Evolutionary conservation across 2,329 filamentous ascomycete species (phyloP), one percentile per base, ranked within the genome.

Genomic region (Hypoxylon sp.): DNA sequence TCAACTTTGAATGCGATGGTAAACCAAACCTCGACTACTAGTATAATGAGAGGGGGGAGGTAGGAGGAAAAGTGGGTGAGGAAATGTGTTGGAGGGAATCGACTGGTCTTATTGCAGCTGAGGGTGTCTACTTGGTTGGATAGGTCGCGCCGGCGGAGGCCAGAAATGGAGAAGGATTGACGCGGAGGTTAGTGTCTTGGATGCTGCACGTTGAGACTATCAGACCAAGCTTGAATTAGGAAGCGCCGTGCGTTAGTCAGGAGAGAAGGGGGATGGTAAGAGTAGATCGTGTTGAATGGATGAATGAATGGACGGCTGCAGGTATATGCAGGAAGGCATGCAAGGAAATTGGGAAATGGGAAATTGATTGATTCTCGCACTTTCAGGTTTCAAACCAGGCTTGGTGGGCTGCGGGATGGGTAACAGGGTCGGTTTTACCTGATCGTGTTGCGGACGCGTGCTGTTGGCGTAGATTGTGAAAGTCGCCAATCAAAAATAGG

Each of bases 101-200:
- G 61, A 31, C 64, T 71, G 74, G 75, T 79, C 77, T 79, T 79
- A 78, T 79, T 77, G 76, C 76, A 69, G 63, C 63, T 58, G 47
- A 65, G 42, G 42, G 17, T 53, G 59, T 60, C 57, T 58, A 22
- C 55, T 46, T 63, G 64, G 31, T 57, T 54, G 63, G 58, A 57
- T 68, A 72, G 75, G 77, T 75, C 76, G 76, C 74, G 73, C 69
- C 70, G 61, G 56, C 65, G 54, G 72, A 73, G 76, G 66, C 74
- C 76, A 64, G 66, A 65, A 63, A 65, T 54, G 51, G 56, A 55
- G 70, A 61, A 71, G 63, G 70, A 70, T 67, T 69, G 67, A 67
- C 68, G 70, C 68, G 65, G 35, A 53, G 59, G 70, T 70, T 58
- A 70, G 68, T 70, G 73, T 75, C 70, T 75, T 70, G 72, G 67